phyloP scores from a whole-genome alignment of 371 early-diverging fungal species.

The Blakeslea trispora region DNA sequence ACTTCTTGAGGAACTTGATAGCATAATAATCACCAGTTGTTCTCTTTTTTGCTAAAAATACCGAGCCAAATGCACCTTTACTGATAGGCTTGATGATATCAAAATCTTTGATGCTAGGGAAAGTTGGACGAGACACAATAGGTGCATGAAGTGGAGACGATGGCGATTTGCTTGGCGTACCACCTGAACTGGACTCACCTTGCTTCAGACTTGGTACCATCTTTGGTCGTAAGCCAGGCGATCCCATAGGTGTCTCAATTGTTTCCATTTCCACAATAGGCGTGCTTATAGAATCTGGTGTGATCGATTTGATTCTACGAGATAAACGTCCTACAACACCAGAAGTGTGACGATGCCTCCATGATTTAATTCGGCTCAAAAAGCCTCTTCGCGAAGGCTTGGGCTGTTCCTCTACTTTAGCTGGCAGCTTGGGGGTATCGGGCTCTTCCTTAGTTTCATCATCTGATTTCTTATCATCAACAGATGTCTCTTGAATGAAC shows the following conservation, averaged over 20 bases:
- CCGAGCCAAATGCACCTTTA: slow-evolving; percentile 92
- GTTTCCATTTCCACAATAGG: slow-evolving; percentile 46
- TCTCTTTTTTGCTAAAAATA: slow-evolving; percentile 84
- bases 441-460: background rate
- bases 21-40: slow-evolving; percentile 88
- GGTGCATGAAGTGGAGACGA: slow-evolving; percentile 53
- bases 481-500: slow-evolving; percentile 24
- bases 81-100: slow-evolving; percentile 93
- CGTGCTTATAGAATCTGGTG: slow-evolving; percentile 25
- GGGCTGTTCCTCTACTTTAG: background rate
- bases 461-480: slow-evolving; percentile 1
- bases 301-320: slow-evolving; percentile 20
- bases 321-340: slow-evolving; percentile 23
- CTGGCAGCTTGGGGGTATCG: background rate
- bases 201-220: slow-evolving; percentile 7
- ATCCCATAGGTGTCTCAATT: slow-evolving; percentile 40
- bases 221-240: slow-evolving; percentile 30
- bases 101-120: slow-evolving; percentile 81
- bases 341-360: slow-evolving; percentile 22
- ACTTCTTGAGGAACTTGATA: slow-evolving; percentile 87
- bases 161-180: slow-evolving; percentile 38
- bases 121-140: slow-evolving; percentile 44
- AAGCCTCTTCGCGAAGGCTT: slow-evolving; percentile 21
- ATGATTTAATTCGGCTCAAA: slow-evolving; percentile 30
- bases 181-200: slow-evolving; percentile 12